Base-by-base conservation (phyloP, 2,329 filamentous ascomycete genomes). In the Rhynchosporium agropyri region DNA sequence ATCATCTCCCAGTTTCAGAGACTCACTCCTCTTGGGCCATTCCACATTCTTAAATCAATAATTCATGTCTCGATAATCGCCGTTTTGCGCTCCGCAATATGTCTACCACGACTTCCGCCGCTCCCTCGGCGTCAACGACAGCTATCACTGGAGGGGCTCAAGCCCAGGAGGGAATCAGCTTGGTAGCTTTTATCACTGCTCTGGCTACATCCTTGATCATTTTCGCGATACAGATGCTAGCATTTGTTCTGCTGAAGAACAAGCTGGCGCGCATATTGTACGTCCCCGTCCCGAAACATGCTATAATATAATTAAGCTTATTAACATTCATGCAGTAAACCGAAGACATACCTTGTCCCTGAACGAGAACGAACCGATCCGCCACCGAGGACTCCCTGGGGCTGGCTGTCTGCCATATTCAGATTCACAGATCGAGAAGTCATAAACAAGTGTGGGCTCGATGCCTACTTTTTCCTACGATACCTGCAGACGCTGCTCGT, bases 391-490 rank as follows among this genome's bases (percentile, higher is more conserved):
- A 82, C 76, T 53, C 78, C 82, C 43, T 79, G 83, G 74, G 79
- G 78, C 5, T 73, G 69, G 70, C 61, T 88, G 63, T 67, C 85
- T 69, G 73, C 83, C 76, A 74, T 96, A 81, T 81, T 90, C 78
- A 76, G 87, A 79, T 78, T 91, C 78, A 76, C 86, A 80, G 84
- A 91, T 65, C 82, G 91, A 12, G 91, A 96, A 70, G 86, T 99
- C 69, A 96, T 99, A 71, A 89, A 94, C 59, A 96, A 97, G 76
- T 97, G 94, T 70, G 95, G 95, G 20, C 84, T 99, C 9, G 95
- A 99, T 74, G 92, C 94, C 72, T 99, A 97, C 78, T 97, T 98
- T 80, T 99, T 99, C 76, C 82, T 99, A 0, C 90, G 96, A 66
- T 99, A 97, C 73, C 84, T 93, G 31, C 87, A 89, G 65, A 89